Base-by-base conservation (phyloP, 139 green algal genomes). In the Micractinium sp. region DNA sequence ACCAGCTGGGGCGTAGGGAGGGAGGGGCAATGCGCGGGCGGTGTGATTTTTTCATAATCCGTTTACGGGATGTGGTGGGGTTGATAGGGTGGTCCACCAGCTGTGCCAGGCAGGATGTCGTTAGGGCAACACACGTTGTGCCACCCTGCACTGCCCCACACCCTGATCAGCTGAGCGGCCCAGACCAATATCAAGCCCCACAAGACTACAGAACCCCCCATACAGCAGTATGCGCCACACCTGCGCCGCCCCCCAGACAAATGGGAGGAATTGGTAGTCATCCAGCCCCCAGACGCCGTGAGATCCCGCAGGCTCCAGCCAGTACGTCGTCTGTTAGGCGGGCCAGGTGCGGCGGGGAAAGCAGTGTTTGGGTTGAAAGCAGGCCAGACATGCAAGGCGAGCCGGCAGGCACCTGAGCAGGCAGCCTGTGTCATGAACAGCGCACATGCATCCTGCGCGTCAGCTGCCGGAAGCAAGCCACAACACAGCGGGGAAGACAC, bases 221-320 rank as follows among this genome's bases (percentile, higher is more conserved):
- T 56, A 56, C 77, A n/a, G 39, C n/a, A 35, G 23, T 63, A 35
- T 3, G 77, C 0, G 29, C 63, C 73, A 1, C 80, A 93, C 90
- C 93, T 97, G 95, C 22, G 92, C 87, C 0, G 94, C 92, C 25
- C 97, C 97, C 93, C 96, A 99, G 0, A 99, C 67, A 91, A 99
- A 99, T 25, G 98, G 97, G 83, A 99, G 93, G 91, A 99, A 99
- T 75, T 99, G 96, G 94, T 99, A 99, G 93, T 99, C 98, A 88
- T 99, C 98, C 86, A 99, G 93, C 3, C 98, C 98, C 98, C 98
- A 99, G 75, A 99, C 97, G 35, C 98, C 98, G 90, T 99, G 97
- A 22, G 94, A 97, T 1, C 98, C 98, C 3, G 98, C 98, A 3
- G 98, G 98, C 93, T 99, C 98, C 78, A 99, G 89, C 94, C 97